Percentiles rank a stretch among this genome's conserved stretches.
Evolutionary conservation across 306 rosid genomes (phyloP).

Genomic region (Pyrus betulifolia): DNA sequence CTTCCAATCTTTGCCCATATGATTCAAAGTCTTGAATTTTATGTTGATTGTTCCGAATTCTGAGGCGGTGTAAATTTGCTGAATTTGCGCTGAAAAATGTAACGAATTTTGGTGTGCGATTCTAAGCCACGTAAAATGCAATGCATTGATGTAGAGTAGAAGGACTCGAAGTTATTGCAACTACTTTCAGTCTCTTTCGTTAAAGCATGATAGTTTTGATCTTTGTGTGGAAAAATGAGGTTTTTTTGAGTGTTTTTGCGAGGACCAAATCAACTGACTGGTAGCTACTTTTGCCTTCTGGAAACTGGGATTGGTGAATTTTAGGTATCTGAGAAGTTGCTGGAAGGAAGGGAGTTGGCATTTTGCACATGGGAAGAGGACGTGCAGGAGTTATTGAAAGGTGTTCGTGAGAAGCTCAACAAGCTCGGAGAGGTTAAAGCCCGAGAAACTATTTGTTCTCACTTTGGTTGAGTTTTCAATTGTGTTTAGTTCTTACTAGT

Average conservation of each 20-base stretch:
- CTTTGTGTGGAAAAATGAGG: background rate
- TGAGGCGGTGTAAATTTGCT: background rate
- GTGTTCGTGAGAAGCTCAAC: slow-evolving; percentile 75
- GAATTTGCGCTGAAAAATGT: too few species aligned
- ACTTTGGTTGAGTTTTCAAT: background rate
- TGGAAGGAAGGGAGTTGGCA: slow-evolving; percentile 69
- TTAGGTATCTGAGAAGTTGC: slow-evolving; percentile 63
- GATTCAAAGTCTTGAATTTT: background rate
- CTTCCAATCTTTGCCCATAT: background rate
- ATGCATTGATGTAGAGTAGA: background rate
- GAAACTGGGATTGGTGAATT: slow-evolving; percentile 10
- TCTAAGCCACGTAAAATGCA: too few species aligned
- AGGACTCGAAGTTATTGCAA: background rate
- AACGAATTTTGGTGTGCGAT: too few species aligned
- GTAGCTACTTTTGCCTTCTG: background rate
- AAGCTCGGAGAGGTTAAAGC: slow-evolving; percentile 63
- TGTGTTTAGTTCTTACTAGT: background rate
- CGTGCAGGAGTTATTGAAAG: slow-evolving; percentile 47
- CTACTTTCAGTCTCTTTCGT: background rate
- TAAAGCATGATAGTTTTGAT: background rate
- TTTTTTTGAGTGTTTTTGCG: background rate
- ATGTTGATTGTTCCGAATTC: background rate
- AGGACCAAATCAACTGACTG: background rate
- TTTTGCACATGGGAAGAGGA: slow-evolving; percentile 70
- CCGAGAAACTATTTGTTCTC: background rate